Evolutionary conservation across 2,329 filamentous ascomycete genomes (phyloP), one percentile per base, ranked within the genome.

Genomic region (Aspergillus novoparasiticus): DNA sequence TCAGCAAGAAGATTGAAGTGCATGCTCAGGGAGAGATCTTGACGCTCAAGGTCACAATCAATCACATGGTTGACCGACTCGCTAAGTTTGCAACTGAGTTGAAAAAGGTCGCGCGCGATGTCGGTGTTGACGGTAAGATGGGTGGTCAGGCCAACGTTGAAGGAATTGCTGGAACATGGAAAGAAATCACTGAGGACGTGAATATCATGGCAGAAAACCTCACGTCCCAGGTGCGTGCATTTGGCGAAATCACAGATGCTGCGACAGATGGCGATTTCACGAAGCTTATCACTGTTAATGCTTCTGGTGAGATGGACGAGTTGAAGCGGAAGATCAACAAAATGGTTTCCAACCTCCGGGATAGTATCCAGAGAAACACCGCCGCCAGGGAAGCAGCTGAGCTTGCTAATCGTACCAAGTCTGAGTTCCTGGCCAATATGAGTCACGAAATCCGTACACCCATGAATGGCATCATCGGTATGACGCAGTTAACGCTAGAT

Each of bases 311-410:
- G 79, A 98, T 99, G 95, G 95, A 98, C 79, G 94, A 98, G 78
- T 85, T 99, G 71, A 99, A 99, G 81, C 89, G 94, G 73, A 98
- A 98, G 84, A 98, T 99, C 85, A 99, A 98, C 77, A 92, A 96
- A 82, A 99, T 99, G 95, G 94, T 98, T 59, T 95, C 92, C 76
- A 97, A 96, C 75, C 82, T 99, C 66, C 86, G 94, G 70, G 95
- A 98, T 80, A 96, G 92, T 84, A 97, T 99, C 70, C 94, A 98
- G 78, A 89, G 93, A 76, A 99, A 98, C 77, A 97, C 94, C 3
- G 92, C 94, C 69, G 95, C 95, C 62, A 91, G 95, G 79, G 94
- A 98, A 79, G 94, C 94, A 54, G 95, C 95, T 72, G 95, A 99
- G 77, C 83, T 97, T 76, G 95, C 95, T 67, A 98, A 97, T 83